Base-by-base conservation (phyloP, 2,329 filamentous ascomycete species). In the Neofusicoccum cordaticola region DNA sequence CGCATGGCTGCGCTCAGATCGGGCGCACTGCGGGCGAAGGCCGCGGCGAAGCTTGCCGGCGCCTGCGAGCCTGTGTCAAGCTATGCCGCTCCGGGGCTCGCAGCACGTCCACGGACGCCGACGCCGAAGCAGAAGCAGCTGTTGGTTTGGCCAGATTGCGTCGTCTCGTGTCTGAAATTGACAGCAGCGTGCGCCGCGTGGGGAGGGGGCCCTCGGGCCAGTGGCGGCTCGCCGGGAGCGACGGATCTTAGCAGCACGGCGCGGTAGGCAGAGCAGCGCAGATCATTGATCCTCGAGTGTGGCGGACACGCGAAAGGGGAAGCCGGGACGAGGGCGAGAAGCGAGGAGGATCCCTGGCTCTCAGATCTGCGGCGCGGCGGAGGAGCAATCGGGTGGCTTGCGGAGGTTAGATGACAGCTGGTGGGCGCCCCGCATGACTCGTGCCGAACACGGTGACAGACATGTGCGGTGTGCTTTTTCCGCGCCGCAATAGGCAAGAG, bases 251-350 rank as follows among this genome's bases (percentile, higher is more conserved):
- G 27, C n/a, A 22, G 42, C 41, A 22, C 11, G 3, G 39, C 19
- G 51, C 9, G 17, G 53, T 22, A 13, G 53, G 13, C 22, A 17
- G 27, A 62, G 34, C 58, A 45, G 35, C 37, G 58, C 19, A 41
- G 58, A 62, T 62, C 58, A 62, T n/a, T 51, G 58, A 62, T 62
- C 58, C 51, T 31, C 44, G 45, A 17, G 37, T 15, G 58, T 62
- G 47, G 58, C 58, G 45, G 44, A 50, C 45, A 62, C 58, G 58
- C 58, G 58, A 42, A 50, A 51, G 47, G 47, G 58, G 45, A 62
- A 51, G 56, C 31, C 56, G 56, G 56, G 47, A 45, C 34, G 12
- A 27, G 45, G 17, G 45, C 4, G 7, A 11, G 58, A 62, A 62
- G 58, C 56, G 56, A 60, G 58, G 58, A 39, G 58, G 19, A 62